A percentile compares a stretch with the other conserved stretches of the same genome.
phyloP scores from a whole-genome alignment of 129 eudicot species.

The Glebionis coronaria region DNA sequence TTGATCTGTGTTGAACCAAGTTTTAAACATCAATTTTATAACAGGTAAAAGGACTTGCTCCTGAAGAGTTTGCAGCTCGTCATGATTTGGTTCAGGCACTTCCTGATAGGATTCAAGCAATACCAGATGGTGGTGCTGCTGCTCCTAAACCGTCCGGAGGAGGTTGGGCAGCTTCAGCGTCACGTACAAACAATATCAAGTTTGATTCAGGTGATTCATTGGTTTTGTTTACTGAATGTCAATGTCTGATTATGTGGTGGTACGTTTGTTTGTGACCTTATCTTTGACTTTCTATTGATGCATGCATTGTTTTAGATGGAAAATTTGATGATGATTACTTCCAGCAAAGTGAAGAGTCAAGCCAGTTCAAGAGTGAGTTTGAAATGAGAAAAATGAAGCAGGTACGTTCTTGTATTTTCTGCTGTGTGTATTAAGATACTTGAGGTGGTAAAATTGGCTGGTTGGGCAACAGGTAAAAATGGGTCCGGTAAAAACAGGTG shows the following conservation, averaged over 20 bases:
- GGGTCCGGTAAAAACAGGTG: neutral
- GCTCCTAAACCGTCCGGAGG: conserved; percentile 73
- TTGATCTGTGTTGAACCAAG: conserved; percentile 5
- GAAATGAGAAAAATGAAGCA: conserved; percentile 94
- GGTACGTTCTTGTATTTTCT: conserved; percentile 42
- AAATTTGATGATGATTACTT: conserved; percentile 77
- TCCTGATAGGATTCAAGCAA: conserved; percentile 86
- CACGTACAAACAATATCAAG: conserved; percentile 74
- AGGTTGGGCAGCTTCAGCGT: conserved; percentile 80
- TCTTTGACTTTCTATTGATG: conserved; percentile 5
- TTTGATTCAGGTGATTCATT: conserved; percentile 67
- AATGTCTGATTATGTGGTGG: conserved; percentile 7
- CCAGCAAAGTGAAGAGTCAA: conserved; percentile 79
- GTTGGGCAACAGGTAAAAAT: conserved; percentile 3
- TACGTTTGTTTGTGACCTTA: neutral
- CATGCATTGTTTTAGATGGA: conserved; percentile 49
- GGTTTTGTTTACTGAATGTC: neutral
- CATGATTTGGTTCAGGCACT: conserved; percentile 83
- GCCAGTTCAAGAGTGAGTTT: conserved; percentile 77
- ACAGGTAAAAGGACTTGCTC: conserved; percentile 92
- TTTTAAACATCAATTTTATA: conserved; percentile 8
- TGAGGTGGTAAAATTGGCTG: neutral
- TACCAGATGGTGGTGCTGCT: conserved; percentile 93
- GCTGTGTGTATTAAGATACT: neutral
- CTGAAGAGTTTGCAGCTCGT: conserved; percentile 81